These are phyloP conservation scores for Candida saitoana DNA, from an alignment of 805 yeast species.

Conservation along the genomic window DNA sequence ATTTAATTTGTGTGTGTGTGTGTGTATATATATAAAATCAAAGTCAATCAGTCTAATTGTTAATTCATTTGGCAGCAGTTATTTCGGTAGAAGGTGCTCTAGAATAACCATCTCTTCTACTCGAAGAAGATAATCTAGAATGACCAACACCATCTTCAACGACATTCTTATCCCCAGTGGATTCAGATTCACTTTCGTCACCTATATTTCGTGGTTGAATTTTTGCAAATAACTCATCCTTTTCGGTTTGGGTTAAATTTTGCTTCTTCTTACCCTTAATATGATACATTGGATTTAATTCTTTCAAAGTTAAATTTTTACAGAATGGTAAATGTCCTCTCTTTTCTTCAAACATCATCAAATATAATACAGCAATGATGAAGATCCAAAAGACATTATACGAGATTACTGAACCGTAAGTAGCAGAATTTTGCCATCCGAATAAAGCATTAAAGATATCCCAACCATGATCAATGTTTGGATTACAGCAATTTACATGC, in stretches of 20 bases:
- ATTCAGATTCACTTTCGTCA: neutral
- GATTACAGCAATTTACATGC: conserved; percentile 98
- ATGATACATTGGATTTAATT: conserved; percentile 71
- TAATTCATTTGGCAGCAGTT: neutral
- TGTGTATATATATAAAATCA: neutral
- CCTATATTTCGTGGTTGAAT: neutral
- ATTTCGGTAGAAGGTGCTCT: conserved; percentile 1
- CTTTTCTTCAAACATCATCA: conserved; percentile 82
- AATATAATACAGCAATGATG: conserved; percentile 39
- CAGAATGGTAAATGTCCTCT: conserved; percentile 74
- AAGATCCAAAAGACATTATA: conserved; percentile 86
- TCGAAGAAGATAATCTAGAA: neutral
- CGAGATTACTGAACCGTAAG: conserved; percentile 84
- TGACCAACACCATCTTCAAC: conserved; percentile 1
- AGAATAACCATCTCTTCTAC: neutral
- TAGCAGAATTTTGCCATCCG: conserved; percentile 98
- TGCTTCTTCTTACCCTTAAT: conserved; percentile 62
- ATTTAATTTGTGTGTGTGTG: neutral
- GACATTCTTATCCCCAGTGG: neutral
- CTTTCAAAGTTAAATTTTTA: conserved; percentile 35
- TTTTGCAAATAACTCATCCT: conserved; percentile 28
- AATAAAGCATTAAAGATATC: conserved; percentile 89
- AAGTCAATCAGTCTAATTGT: neutral
- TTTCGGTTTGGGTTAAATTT: conserved; percentile 25
- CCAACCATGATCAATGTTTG: conserved; percentile 91